Conservation (phyloP, 1,139 yeast species). For the Insectozyma bohioensis region DNA sequence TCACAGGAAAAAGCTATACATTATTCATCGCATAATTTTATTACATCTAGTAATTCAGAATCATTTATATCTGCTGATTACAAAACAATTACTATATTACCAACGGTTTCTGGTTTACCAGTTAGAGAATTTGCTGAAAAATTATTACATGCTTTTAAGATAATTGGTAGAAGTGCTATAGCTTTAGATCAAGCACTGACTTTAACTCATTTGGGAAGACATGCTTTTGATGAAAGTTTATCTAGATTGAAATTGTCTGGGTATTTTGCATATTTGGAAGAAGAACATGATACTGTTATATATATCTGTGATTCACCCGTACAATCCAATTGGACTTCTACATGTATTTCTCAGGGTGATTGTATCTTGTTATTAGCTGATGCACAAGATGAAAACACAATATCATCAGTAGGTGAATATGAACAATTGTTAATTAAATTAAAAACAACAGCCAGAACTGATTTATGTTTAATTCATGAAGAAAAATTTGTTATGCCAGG, state of each 20-base stretch:
- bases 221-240: slow-evolving; percentile 83
- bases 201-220: slow-evolving; percentile 78
- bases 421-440: slow-evolving; percentile 73
- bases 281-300: slow-evolving; percentile 78
- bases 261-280: slow-evolving; percentile 88
- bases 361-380: slow-evolving; percentile 75
- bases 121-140: slow-evolving; percentile 80
- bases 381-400: slow-evolving; percentile 59
- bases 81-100: slow-evolving; percentile 82
- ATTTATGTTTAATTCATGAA: slow-evolving; percentile 78
- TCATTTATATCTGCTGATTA: slow-evolving; percentile 48
- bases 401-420: slow-evolving; percentile 79
- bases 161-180: slow-evolving; percentile 72
- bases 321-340: slow-evolving; percentile 85
- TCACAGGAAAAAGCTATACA: slow-evolving; percentile 18
- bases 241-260: slow-evolving; percentile 86
- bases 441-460: slow-evolving; percentile 86
- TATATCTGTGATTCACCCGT: slow-evolving; percentile 87
- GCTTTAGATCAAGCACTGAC: slow-evolving; percentile 82
- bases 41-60: slow-evolving; percentile 29
- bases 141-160: slow-evolving; percentile 66
- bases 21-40: slow-evolving; percentile 12
- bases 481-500: slow-evolving; percentile 85
- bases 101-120: slow-evolving; percentile 77
- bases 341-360: slow-evolving; percentile 94